Percentiles rank a stretch among this genome's conserved stretches.
These are phyloP conservation scores for Harrya chromipes DNA, from an alignment of 768 basidiomycete genomes.

Conservation along the genomic window DNA sequence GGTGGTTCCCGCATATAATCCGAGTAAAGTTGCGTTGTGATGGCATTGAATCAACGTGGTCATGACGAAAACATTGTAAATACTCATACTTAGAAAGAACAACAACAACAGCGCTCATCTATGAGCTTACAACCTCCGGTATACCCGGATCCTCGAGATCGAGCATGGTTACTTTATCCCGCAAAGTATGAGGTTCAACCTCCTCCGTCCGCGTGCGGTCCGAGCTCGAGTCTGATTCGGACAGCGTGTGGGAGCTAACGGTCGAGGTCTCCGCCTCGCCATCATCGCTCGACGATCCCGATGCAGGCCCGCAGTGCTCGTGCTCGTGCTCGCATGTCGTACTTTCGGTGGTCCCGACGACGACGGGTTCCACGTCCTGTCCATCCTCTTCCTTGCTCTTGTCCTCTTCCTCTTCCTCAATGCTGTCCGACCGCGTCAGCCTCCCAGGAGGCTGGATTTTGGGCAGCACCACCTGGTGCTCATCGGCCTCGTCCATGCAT, in stretches of 20 bases:
- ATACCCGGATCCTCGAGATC: conserved; percentile 26
- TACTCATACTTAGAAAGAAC: conserved; percentile 23
- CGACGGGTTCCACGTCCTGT: neutral
- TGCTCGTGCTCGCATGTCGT: conserved; percentile 1
- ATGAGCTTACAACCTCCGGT: conserved; percentile 15
- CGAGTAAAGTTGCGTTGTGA: neutral
- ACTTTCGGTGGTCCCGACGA: conserved; percentile 1
- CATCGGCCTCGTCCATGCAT: conserved; percentile 5
- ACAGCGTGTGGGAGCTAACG: conserved; percentile 23
- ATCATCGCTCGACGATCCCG: conserved; percentile 12
- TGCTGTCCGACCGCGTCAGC: conserved; percentile 31
- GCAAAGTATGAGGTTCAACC: conserved; percentile 23
- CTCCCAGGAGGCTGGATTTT: conserved; percentile 23
- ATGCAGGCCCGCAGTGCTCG: neutral
- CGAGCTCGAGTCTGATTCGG: conserved; percentile 23
- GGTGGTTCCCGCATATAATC: too few species aligned
- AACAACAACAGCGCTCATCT: conserved; percentile 2
- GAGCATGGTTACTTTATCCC: conserved; percentile 23
- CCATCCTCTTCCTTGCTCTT: conserved; percentile 15
- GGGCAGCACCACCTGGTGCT: conserved; percentile 16
- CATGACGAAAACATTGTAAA: conserved; percentile 15
- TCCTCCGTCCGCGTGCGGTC: conserved; percentile 27
- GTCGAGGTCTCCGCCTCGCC: conserved; percentile 22
- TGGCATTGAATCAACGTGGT: conserved; percentile 1
- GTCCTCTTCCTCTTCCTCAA: conserved; percentile 30